These are phyloP conservation scores for Mycena leptocephala DNA, from an alignment of 768 basidiomycete genomes.

Conservation along the genomic window DNA sequence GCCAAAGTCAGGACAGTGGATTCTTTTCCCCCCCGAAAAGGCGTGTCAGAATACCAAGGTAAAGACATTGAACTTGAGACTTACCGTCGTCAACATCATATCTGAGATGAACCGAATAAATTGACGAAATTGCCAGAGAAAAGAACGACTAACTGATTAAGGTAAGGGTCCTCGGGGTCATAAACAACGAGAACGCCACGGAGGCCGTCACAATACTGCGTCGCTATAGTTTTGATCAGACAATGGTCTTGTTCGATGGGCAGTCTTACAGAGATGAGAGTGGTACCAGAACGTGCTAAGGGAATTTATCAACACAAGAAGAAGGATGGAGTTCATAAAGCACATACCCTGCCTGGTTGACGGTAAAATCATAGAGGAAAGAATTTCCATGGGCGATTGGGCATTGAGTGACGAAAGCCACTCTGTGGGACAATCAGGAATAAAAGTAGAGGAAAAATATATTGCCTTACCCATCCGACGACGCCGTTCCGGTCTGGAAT, in stretches of 20 bases:
- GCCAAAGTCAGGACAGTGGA: constrained; percentile 61
- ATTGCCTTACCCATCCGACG: constrained; percentile 7
- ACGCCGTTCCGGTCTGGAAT: constrained; percentile 18
- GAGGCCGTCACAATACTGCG: constrained; percentile 7
- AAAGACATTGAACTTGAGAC: not conserved
- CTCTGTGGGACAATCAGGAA: not conserved
- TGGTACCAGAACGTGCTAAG: constrained; percentile 18
- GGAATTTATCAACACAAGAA: not conserved
- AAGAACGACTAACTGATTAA: too few species aligned
- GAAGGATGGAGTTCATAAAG: not conserved
- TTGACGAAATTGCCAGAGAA: not conserved
- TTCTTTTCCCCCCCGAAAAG: too few species aligned
- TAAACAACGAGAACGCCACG: constrained; percentile 11
- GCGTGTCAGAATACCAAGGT: too few species aligned
- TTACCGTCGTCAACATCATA: not conserved
- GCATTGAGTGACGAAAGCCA: constrained; percentile 14
- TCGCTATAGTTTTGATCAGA: constrained; percentile 8
- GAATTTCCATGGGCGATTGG: constrained; percentile 20
- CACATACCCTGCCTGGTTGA: constrained; percentile 16
- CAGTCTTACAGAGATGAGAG: constrained; percentile 11
- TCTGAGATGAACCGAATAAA: not conserved
- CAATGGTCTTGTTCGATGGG: too few species aligned
- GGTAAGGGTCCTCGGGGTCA: constrained; percentile 13
- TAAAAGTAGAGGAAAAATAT: not conserved
- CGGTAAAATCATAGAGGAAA: constrained; percentile 20